Evolutionary conservation across 2,329 filamentous ascomycete genomes (phyloP).

Genomic region (Anisogramma anomala): DNA sequence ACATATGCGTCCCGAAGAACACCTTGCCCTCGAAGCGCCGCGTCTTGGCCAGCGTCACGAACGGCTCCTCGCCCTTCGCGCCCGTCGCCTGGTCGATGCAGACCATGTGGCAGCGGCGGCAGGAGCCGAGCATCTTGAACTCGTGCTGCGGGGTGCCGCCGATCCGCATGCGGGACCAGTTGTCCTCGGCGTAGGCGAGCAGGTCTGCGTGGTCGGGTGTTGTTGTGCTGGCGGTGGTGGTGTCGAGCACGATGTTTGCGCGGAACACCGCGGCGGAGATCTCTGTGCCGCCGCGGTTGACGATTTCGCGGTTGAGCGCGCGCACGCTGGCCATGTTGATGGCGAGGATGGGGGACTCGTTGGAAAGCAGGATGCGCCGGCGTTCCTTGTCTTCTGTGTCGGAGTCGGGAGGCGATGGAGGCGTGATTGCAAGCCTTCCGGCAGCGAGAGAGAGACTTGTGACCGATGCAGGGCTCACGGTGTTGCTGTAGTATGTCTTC

Average conservation of each 20-base stretch:
- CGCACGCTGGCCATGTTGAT: conserved; percentile 73
- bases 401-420: conserved; percentile 46
- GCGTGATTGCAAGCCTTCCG: conserved; percentile 16
- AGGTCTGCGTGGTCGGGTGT: conserved; percentile 21
- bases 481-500: conserved; percentile 12
- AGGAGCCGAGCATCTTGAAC: conserved; percentile 69
- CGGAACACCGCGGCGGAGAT: conserved; percentile 69
- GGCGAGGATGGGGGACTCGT: conserved; percentile 85
- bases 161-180: conserved; percentile 59
- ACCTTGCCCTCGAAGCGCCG: conserved; percentile 74
- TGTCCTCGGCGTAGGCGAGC: conserved; percentile 71
- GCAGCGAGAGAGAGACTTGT: neutral
- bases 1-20: conserved; percentile 78
- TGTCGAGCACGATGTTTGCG: conserved; percentile 72
- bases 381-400: conserved; percentile 35
- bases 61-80: conserved; percentile 70
- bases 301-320: conserved; percentile 63
- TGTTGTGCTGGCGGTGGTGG: conserved; percentile 2
- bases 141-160: conserved; percentile 46
- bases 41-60: conserved; percentile 77
- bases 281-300: conserved; percentile 45
- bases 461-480: conserved; percentile 40
- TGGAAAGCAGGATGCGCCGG: conserved; percentile 64
- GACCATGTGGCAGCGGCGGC: conserved; percentile 89
- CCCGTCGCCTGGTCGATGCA: conserved; percentile 82